A percentile compares a stretch with the other conserved stretches of the same genome.
Evolutionary conservation across 2,329 filamentous ascomycete species (phyloP).

Genomic region (Apiospora marii): DNA sequence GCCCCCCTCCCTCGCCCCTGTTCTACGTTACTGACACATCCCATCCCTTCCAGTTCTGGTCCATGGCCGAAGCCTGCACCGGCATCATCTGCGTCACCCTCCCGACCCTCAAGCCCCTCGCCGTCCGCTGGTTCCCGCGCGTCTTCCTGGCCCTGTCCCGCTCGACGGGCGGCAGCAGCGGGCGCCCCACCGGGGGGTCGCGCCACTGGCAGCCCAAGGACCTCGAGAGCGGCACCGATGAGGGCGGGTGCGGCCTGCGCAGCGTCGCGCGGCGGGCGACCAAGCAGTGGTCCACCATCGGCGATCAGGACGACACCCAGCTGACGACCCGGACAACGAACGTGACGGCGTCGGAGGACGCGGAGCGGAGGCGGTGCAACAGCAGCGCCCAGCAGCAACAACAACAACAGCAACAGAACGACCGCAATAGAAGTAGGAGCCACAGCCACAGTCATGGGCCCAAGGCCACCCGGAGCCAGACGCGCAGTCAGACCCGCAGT

Average conservation of each 20-base stretch:
- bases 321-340: neutral
- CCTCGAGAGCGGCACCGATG: neutral
- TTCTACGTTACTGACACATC: neutral
- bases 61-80: neutral
- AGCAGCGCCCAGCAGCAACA: too few species aligned
- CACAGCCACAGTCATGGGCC: too few species aligned
- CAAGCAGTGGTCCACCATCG: neutral
- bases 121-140: neutral
- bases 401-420: too few species aligned
- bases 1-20: too few species aligned
- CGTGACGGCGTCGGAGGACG: neutral
- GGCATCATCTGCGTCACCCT: neutral
- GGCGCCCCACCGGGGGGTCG: neutral
- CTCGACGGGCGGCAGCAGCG: neutral
- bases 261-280: neutral
- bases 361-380: too few species aligned
- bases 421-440: too few species aligned
- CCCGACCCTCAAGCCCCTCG: neutral
- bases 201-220: neutral
- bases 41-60: neutral
- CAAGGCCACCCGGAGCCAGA: too few species aligned
- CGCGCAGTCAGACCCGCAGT: too few species aligned
- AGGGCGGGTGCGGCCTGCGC: neutral
- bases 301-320: neutral
- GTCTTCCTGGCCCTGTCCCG: neutral